Percentiles rank a stretch among this genome's conserved stretches.
phyloP scores from a whole-genome alignment of 257 asterid genomes.

The Solanum appendiculatum region DNA sequence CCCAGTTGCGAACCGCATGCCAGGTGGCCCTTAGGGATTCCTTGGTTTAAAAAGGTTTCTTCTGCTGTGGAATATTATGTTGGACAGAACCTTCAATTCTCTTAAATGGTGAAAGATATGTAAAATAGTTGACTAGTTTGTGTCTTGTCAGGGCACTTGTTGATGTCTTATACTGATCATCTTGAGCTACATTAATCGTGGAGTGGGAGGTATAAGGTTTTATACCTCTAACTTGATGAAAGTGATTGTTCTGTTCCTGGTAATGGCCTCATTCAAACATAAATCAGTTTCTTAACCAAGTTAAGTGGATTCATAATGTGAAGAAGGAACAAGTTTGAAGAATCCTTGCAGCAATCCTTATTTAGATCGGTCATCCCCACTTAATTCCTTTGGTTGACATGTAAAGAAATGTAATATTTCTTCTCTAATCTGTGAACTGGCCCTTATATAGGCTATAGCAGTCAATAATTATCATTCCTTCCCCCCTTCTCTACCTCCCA shows the following conservation, averaged over 20 bases:
- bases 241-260: background rate
- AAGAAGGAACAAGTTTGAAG: background rate
- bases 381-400: background rate
- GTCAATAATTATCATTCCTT: background rate
- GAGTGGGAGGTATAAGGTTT: background rate
- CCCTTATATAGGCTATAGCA: background rate
- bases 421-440: background rate
- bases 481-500: background rate
- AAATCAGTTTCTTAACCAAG: background rate
- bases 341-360: background rate
- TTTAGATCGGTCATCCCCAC: background rate
- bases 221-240: background rate
- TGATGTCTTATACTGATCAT: background rate
- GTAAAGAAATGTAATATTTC: background rate
- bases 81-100: background rate
- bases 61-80: background rate
- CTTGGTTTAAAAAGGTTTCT: background rate
- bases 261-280: background rate
- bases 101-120: background rate
- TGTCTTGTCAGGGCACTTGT: background rate
- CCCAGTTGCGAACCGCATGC: background rate
- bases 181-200: background rate
- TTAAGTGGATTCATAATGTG: background rate
- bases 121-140: background rate
- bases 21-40: background rate